Percentiles rank a stretch among this genome's conserved stretches.
Evolutionary conservation across 192 early-diverging fungal genomes (phyloP).

Genomic region (Coemansia sp.): DNA sequence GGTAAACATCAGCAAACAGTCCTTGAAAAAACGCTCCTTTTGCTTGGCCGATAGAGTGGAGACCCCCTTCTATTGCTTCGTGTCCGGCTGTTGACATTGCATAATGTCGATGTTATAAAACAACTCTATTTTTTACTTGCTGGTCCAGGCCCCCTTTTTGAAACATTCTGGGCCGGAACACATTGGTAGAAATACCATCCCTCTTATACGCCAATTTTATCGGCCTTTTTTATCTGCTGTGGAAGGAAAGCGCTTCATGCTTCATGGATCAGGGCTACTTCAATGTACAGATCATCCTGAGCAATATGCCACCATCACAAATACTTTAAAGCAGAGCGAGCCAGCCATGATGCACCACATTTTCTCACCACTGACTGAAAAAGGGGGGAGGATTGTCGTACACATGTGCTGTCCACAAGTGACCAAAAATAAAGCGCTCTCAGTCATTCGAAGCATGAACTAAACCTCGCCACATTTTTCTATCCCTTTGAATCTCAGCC

Average conservation of each 20-base stretch:
- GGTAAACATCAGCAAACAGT: constrained; percentile 24
- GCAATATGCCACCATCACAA: too few species aligned
- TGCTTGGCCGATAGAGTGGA: neutral
- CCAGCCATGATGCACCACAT: too few species aligned
- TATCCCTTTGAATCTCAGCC: too few species aligned
- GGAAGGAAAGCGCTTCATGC: too few species aligned
- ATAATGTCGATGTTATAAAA: neutral
- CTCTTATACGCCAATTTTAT: neutral
- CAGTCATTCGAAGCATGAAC: neutral
- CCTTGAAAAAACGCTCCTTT: neutral
- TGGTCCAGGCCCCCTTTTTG: neutral
- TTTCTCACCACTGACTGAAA: neutral
- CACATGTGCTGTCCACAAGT: neutral
- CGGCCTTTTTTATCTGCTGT: neutral
- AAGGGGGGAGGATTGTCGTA: neutral
- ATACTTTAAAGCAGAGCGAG: too few species aligned
- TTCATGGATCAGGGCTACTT: too few species aligned
- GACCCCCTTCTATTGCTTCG: neutral
- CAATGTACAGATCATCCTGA: too few species aligned
- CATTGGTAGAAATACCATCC: neutral
- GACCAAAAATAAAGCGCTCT: neutral
- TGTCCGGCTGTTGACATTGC: neutral
- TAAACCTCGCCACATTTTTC: neutral
- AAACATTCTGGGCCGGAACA: neutral
- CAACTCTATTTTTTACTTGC: neutral